Conservation (phyloP, 2,329 filamentous ascomycete genomes). For the Anisogramma anomala region DNA sequence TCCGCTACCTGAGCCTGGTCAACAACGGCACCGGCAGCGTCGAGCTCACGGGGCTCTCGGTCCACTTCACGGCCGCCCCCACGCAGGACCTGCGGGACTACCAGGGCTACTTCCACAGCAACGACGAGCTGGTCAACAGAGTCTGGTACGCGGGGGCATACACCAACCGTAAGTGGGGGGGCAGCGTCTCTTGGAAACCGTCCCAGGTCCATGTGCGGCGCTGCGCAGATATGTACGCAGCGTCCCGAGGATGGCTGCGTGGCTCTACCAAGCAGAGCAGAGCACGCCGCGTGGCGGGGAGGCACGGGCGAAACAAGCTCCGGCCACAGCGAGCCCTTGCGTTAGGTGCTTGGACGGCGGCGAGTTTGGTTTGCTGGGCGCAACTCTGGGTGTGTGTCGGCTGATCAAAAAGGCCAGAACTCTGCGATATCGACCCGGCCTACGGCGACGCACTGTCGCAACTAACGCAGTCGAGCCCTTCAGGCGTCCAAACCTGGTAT, state of each 20-base stretch:
- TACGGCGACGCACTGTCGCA: slow-evolving; percentile 26
- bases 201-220: no score
- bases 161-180: slow-evolving; percentile 31
- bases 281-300: no score
- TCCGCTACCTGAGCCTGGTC: slow-evolving; percentile 28
- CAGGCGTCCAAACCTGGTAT: slow-evolving; percentile 8
- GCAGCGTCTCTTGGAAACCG: no score
- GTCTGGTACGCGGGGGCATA: slow-evolving; percentile 47
- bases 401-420: slow-evolving; percentile 18
- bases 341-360: no score
- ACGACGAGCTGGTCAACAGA: slow-evolving; percentile 37
- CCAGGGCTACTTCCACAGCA: slow-evolving; percentile 40
- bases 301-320: neutral
- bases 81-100: slow-evolving; percentile 37
- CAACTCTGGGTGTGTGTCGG: neutral
- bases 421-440: slow-evolving; percentile 25
- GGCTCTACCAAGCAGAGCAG: no score
- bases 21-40: slow-evolving; percentile 19
- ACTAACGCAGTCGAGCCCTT: slow-evolving; percentile 16
- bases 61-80: slow-evolving; percentile 30
- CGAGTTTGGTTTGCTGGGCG: neutral
- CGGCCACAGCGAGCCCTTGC: neutral
- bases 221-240: no score
- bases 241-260: no score
- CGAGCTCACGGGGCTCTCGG: slow-evolving; percentile 25